Percentiles rank a stretch among this genome's conserved stretches.
phyloP scores from a whole-genome alignment of 805 yeast genomes.

The Teunomyces aglyptinius region DNA sequence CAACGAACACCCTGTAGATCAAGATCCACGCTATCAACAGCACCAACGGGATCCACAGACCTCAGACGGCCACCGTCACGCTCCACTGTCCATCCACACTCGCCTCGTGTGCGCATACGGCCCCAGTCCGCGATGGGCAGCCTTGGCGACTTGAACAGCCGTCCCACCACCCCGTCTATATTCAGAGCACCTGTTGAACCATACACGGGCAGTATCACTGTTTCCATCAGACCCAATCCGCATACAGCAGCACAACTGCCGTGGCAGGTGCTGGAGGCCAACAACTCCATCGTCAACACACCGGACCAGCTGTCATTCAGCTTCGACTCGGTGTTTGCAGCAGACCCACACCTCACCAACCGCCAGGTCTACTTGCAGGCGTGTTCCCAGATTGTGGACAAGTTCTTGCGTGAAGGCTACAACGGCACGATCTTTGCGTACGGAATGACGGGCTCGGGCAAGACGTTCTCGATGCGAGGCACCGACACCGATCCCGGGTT shows the following conservation, averaged over 20 bases:
- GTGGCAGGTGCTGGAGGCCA: constrained; percentile 14
- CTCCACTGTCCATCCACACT: constrained; percentile 24
- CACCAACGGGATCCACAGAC: constrained; percentile 13
- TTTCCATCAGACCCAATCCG: constrained; percentile 78
- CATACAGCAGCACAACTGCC: constrained; percentile 18
- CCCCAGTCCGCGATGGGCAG: constrained; percentile 37
- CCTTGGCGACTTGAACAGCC: constrained; percentile 15
- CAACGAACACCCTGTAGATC: constrained; percentile 27
- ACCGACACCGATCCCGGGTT: constrained; percentile 61
- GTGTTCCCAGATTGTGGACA: constrained; percentile 52
- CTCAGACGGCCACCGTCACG: constrained; percentile 32
- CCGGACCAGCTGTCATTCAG: constrained; percentile 61
- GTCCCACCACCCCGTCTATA: constrained; percentile 40
- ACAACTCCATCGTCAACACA: constrained; percentile 41
- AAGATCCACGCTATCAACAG: constrained; percentile 23
- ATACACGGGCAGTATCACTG: constrained; percentile 72
- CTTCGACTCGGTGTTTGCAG: constrained; percentile 78
- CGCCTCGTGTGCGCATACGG: constrained; percentile 30
- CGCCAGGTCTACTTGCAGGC: constrained; percentile 55
- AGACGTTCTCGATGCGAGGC: constrained; percentile 86
- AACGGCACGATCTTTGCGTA: constrained; percentile 91
- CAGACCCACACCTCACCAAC: constrained; percentile 45
- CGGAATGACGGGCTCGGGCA: constrained; percentile 94
- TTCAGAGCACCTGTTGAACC: constrained; percentile 29
- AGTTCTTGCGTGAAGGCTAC: constrained; percentile 64